Conservation (phyloP, 192 early-diverging fungal genomes). For the Chytriomyces sp. region DNA sequence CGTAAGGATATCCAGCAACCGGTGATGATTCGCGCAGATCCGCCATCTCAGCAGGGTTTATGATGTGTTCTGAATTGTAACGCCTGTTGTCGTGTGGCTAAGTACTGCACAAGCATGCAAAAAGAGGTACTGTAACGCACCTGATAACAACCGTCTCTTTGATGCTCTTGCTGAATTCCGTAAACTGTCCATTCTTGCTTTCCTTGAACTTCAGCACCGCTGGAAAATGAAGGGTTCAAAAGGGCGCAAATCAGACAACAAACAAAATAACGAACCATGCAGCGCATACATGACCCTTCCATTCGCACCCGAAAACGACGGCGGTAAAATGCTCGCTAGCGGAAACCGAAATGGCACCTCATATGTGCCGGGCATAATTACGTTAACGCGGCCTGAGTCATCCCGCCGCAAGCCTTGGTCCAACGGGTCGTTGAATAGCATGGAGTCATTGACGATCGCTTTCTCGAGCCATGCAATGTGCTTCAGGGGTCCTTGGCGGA, state of each 20-base stretch:
- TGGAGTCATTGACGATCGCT: neutral
- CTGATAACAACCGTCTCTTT: conserved; percentile 3
- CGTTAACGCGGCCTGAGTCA: neutral
- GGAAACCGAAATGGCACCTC: conserved; percentile 30
- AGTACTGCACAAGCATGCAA: neutral
- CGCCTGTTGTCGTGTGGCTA: neutral
- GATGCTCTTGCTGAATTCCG: neutral
- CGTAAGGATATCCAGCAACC: conserved; percentile 8
- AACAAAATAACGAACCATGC: neutral
- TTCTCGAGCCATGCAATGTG: neutral
- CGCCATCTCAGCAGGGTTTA: neutral
- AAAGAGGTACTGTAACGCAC: conserved; percentile 2
- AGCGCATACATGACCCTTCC: conserved; percentile 1
- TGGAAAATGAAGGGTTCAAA: neutral
- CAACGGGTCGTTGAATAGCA: conserved; percentile 11
- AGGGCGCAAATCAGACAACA: neutral
- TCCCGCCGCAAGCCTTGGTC: conserved; percentile 16
- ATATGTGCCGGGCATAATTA: conserved; percentile 22
- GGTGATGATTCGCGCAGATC: conserved; percentile 14
- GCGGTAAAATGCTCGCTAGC: conserved; percentile 17
- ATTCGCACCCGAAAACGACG: conserved; percentile 1
- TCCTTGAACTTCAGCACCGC: conserved; percentile 14
- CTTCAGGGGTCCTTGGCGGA: neutral
- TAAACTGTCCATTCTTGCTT: neutral
- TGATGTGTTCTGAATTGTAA: conserved; percentile 25